Conservation (phyloP, 1,284 basidiomycete species). For the Agaricales sp. region DNA sequence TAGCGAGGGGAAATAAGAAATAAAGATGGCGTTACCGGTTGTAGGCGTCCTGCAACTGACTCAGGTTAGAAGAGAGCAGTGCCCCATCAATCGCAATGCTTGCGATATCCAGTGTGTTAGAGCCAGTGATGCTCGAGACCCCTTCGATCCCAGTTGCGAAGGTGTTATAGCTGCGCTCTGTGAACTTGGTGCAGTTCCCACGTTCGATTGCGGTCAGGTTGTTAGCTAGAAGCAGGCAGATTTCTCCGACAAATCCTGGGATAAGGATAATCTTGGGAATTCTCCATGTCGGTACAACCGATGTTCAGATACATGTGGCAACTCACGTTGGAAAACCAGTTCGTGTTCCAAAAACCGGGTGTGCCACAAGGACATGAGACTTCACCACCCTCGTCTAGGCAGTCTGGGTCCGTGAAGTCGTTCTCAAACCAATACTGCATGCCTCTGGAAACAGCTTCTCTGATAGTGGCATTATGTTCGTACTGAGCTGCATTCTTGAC, state of each 20-base stretch:
- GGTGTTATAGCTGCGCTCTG: constrained; percentile 26
- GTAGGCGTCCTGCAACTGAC: constrained; percentile 27
- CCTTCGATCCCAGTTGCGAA: constrained; percentile 19
- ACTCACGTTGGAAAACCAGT: constrained; percentile 36
- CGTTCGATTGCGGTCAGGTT: constrained; percentile 23
- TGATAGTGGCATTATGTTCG: not conserved
- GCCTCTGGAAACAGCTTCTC: not conserved
- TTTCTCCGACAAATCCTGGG: constrained; percentile 29
- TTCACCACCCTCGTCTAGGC: constrained; percentile 30
- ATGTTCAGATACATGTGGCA: no score
- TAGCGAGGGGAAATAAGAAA: not conserved
- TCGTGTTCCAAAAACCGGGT: constrained; percentile 41
- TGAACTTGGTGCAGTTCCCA: constrained; percentile 26
- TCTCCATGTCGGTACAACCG: no score
- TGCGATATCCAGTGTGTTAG: constrained; percentile 34
- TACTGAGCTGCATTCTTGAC: not conserved
- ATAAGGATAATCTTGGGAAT: constrained; percentile 28
- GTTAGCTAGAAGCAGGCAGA: constrained; percentile 30
- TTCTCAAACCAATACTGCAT: constrained; percentile 29
- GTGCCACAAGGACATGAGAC: constrained; percentile 29
- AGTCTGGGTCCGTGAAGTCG: constrained; percentile 30
- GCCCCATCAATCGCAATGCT: constrained; percentile 29
- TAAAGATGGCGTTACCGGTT: not conserved
- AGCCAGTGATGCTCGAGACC: constrained; percentile 31
- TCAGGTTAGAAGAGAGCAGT: constrained; percentile 23